Evolutionary conservation across 139 green algal genomes (phyloP).

Genomic region (Tetradesmus obliquus): DNA sequence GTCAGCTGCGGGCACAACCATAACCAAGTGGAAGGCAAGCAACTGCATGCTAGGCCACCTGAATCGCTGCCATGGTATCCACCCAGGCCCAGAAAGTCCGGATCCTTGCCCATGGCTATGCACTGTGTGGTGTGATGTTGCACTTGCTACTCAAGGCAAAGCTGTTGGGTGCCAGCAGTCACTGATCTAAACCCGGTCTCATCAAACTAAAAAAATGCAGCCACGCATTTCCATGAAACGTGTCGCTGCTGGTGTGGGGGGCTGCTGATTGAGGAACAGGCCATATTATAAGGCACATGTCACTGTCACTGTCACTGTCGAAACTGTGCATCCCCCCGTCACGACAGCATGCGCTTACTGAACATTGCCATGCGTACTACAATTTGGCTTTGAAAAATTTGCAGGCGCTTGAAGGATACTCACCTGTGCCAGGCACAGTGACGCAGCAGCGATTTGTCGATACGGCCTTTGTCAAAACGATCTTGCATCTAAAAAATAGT

Average conservation of each 20-base stretch:
- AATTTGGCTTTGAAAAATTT: background rate
- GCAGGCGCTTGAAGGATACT: background rate
- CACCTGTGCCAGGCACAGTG: background rate
- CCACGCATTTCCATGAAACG: background rate
- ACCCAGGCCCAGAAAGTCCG: constrained; percentile 27
- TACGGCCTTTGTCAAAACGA: too few species aligned
- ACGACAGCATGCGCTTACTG: background rate
- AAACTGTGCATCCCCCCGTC: background rate
- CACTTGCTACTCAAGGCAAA: background rate
- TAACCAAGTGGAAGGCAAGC: background rate
- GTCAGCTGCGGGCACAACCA: background rate
- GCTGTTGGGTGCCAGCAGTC: background rate
- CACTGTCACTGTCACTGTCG: background rate
- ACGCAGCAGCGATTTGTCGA: too few species aligned
- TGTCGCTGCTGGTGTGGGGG: background rate
- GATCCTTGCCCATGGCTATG: background rate
- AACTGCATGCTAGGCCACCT: background rate
- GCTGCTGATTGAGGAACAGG: too few species aligned
- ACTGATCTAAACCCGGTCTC: background rate
- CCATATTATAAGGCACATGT: too few species aligned
- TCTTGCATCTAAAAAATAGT: too few species aligned
- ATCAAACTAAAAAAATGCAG: background rate
- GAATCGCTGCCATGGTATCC: constrained; percentile 16
- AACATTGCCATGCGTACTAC: background rate
- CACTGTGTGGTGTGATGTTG: background rate